phyloP scores from a whole-genome alignment of 1,284 basidiomycete genomes.

The Crucibulum parvulum region DNA sequence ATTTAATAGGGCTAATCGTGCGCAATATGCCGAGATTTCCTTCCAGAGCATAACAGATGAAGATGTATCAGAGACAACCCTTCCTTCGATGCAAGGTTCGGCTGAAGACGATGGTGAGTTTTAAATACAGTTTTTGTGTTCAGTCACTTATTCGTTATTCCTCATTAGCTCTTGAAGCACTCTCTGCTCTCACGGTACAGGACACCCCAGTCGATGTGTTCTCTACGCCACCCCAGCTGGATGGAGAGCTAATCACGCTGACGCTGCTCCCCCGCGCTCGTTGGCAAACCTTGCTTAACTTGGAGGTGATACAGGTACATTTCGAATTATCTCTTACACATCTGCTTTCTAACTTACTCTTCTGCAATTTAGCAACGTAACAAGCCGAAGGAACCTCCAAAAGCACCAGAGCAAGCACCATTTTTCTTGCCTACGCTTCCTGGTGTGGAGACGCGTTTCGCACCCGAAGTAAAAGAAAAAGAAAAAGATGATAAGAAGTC shows the following conservation, averaged over 20 bases:
- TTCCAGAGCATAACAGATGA: slow-evolving; percentile 84
- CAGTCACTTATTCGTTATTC: slow-evolving; percentile 1
- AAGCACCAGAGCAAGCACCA: slow-evolving; percentile 93
- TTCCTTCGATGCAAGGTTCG: slow-evolving; percentile 87
- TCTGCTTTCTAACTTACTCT: slow-evolving; percentile 7
- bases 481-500: slow-evolving; percentile 48
- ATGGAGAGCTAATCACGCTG: slow-evolving; percentile 88
- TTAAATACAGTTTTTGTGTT: no score
- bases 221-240: slow-evolving; percentile 85
- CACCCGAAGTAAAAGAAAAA: slow-evolving; percentile 53
- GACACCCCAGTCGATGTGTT: slow-evolving; percentile 74
- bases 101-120: slow-evolving; percentile 73
- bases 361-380: slow-evolving; percentile 77
- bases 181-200: slow-evolving; percentile 62
- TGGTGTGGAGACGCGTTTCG: slow-evolving; percentile 85
- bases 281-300: slow-evolving; percentile 96
- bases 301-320: slow-evolving; percentile 90
- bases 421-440: slow-evolving; percentile 96
- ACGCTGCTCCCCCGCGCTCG: slow-evolving; percentile 91
- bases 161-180: slow-evolving; percentile 65
- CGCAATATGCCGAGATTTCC: slow-evolving; percentile 89
- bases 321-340: background rate
- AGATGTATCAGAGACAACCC: slow-evolving; percentile 69
- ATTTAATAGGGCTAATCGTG: slow-evolving; percentile 97
- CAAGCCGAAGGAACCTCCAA: slow-evolving; percentile 95